phyloP scores from a whole-genome alignment of 148 eudicot species.

The Diospyros kaki region DNA sequence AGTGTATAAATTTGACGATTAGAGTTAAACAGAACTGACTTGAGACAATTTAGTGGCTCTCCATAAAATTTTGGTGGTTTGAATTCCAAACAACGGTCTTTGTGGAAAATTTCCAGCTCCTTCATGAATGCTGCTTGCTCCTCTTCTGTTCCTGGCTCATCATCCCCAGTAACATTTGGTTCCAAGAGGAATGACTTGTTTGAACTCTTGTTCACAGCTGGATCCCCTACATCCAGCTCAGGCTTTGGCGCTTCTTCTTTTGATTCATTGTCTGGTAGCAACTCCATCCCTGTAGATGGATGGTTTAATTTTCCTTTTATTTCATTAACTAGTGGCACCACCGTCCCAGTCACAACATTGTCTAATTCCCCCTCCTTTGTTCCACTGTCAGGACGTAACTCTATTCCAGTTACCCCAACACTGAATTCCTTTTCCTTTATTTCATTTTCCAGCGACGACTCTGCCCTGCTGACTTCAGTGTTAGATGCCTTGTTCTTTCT shows the following conservation, averaged over 20 bases:
- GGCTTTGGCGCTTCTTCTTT: constrained; percentile 19
- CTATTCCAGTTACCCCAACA: constrained; percentile 5
- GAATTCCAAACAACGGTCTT: constrained; percentile 43
- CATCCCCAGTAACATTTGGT: constrained; percentile 23
- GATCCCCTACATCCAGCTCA: constrained; percentile 11
- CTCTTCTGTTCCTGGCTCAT: constrained; percentile 46
- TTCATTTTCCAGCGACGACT: not conserved
- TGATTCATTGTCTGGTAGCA: constrained; percentile 4
- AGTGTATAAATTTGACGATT: not conserved
- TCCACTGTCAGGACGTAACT: not conserved
- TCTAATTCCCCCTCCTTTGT: constrained; percentile 9
- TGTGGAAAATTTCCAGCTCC: constrained; percentile 49
- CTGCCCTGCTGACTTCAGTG: not conserved
- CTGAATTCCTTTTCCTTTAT: constrained; percentile 2
- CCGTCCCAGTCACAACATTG: constrained; percentile 12
- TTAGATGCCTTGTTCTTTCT: not conserved
- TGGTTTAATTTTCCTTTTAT: constrained; percentile 1
- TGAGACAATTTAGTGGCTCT: constrained; percentile 50
- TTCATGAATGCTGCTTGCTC: constrained; percentile 45
- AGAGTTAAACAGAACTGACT: constrained; percentile 21
- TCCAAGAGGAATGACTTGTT: constrained; percentile 35
- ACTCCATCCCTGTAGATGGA: not conserved
- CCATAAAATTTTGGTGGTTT: constrained; percentile 46
- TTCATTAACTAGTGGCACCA: not conserved
- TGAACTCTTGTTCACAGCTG: constrained; percentile 19